Evolutionary conservation across 768 basidiomycete species (phyloP), one percentile per base, ranked within the genome.

Genomic region (Auricularia auricula-judae): DNA sequence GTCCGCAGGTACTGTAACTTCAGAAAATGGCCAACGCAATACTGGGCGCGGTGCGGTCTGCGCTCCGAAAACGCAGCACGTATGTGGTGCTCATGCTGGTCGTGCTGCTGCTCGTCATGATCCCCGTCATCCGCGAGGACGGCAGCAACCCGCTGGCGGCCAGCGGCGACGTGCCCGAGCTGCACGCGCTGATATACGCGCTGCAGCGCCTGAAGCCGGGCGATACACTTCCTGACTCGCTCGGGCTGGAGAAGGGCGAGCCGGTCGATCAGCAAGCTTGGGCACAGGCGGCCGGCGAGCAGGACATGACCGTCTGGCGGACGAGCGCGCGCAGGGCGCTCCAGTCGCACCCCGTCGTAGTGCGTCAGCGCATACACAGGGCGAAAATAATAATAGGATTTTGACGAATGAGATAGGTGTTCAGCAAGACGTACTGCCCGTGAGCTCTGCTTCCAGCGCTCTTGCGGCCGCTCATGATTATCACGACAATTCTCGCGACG

Each of bases 381-480:
- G 56, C 1, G 16, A 21, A 23, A 29, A 29, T 14, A 33, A 10
- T 59, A 29, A 7, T 29, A 4, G 23, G 11, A 23, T 8, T 34
- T 18, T 29, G 1, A 29, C 33, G 23, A n/a, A 29, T 11, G 7
- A 7, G 5, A 8, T 23, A 59, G 56, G 56, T 59, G 56, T 59
- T 59, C 23, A 59, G 56, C 56, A 62, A 88, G 87, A 82, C 87
- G 29, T 88, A 85, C 70, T 92, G 91, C 81, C 84, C 82, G 88
- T 91, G 71, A 68, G 85, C 81, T 23, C 47, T 53, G n/a, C 63
- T 18, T 47, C 23, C 61, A 33, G 54, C 18, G 35, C 39, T 23
- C 21, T 65, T 1, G 21, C 18, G 21, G 36, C 34, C n/a, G 33
- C n/a, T 23, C 11, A 64, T 63, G 59, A 64, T 61, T 59, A 3